A percentile compares a stretch with the other conserved stretches of the same genome.
phyloP scores from a whole-genome alignment of 352 stramenopile species.

The Aphanomyces stellatus region DNA sequence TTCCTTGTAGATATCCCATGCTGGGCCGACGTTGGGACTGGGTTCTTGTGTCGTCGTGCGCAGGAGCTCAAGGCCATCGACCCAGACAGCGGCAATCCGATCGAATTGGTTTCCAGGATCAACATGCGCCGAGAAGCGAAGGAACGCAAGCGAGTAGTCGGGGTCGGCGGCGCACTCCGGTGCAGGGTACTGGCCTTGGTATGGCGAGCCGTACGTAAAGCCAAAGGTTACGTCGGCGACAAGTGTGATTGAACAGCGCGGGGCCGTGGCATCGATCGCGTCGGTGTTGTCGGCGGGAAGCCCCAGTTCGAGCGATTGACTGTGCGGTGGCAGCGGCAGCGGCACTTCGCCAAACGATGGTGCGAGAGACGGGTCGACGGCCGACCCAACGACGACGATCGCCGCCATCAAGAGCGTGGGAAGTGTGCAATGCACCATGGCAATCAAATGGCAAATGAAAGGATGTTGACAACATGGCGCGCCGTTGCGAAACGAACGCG shows the following conservation, averaged over 20 bases:
- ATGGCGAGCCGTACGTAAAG: conserved; percentile 54
- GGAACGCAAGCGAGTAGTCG: conserved; percentile 44
- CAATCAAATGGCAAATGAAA: neutral
- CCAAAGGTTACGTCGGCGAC: conserved; percentile 36
- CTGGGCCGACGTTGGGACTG: conserved; percentile 23
- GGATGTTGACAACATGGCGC: no score
- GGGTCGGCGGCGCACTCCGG: conserved; percentile 29
- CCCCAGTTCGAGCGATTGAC: conserved; percentile 30
- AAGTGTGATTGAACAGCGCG: conserved; percentile 39
- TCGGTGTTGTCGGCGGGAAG: conserved; percentile 37
- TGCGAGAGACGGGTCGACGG: no score
- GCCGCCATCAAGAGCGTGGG: no score
- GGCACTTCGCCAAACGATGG: no score
- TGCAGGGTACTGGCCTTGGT: conserved; percentile 29
- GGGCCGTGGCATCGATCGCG: conserved; percentile 22
- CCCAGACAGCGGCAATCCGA: conserved; percentile 60
- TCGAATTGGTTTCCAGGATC: conserved; percentile 56
- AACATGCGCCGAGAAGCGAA: conserved; percentile 39
- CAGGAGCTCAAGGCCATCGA: conserved; percentile 65
- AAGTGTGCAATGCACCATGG: no score
- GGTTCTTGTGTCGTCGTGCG: conserved; percentile 67
- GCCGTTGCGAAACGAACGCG: no score
- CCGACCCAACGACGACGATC: no score
- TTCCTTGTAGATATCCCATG: conserved; percentile 60
- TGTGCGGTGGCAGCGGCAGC: neutral